Percentiles rank a stretch among this genome's conserved stretches.
Conservation (phyloP, 441 rosid species). For the Syzygium malaccense region DNA sequence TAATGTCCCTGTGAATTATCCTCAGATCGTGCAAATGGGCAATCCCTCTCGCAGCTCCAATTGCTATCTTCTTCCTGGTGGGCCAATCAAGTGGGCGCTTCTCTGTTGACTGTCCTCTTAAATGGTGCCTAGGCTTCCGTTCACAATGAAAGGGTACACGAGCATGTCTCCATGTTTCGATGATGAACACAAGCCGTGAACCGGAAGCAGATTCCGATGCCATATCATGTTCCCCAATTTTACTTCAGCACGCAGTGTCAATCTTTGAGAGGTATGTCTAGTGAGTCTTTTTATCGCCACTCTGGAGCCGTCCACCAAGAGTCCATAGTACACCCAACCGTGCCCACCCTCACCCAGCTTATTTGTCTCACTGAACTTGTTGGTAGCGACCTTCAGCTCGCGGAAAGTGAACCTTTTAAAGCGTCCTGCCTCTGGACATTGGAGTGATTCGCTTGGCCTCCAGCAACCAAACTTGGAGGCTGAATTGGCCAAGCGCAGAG, state of each 20-base stretch:
- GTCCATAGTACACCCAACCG: background rate
- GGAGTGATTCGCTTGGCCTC: background rate
- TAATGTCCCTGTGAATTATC: background rate
- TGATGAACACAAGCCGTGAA: background rate
- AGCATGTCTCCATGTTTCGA: accelerated
- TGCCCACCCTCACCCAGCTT: background rate
- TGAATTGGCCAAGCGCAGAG: background rate
- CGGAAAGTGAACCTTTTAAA: background rate
- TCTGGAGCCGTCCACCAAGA: background rate
- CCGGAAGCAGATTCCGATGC: background rate
- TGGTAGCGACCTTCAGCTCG: background rate
- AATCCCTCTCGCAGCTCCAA: background rate
- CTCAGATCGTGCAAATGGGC: background rate
- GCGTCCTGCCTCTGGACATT: background rate
- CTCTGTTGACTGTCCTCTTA: background rate
- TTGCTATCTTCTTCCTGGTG: background rate
- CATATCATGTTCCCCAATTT: background rate
- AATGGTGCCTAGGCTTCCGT: background rate
- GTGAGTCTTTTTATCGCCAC: background rate
- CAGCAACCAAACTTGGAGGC: background rate
- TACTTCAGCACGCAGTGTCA: background rate
- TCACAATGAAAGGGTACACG: background rate
- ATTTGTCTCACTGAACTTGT: background rate
- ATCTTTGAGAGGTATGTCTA: background rate
- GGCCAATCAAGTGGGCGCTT: background rate